phyloP scores from a whole-genome alignment of 2,329 filamentous ascomycete genomes.

The Scedosporium dehoogii region DNA sequence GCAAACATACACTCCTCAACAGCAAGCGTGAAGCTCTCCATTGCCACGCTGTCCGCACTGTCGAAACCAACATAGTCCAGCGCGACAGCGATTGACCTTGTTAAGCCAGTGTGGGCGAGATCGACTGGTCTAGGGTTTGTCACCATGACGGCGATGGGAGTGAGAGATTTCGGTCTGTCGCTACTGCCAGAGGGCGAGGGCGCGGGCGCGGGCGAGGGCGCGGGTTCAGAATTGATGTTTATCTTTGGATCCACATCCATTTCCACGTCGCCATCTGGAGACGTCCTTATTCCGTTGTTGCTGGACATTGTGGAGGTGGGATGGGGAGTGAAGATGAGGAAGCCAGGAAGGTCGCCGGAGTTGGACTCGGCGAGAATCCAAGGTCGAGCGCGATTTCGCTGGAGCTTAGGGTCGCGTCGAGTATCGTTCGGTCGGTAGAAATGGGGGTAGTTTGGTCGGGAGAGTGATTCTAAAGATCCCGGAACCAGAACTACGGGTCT shows the following conservation, averaged over 20 bases:
- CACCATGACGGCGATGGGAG: neutral
- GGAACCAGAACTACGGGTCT: too few species aligned
- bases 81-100: conserved; percentile 44
- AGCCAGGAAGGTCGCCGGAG: neutral
- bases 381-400: too few species aligned
- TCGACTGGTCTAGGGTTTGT: neutral
- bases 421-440: too few species aligned
- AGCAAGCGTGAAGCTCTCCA: conserved; percentile 46
- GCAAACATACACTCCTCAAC: conserved; percentile 45
- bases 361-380: too few species aligned
- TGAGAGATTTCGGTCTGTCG: neutral
- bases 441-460: too few species aligned
- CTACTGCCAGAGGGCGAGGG: neutral
- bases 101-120: conserved; percentile 30
- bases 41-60: conserved; percentile 40
- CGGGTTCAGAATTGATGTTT: neutral
- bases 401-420: too few species aligned
- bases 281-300: neutral
- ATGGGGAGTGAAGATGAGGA: neutral
- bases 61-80: conserved; percentile 50
- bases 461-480: too few species aligned
- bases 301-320: neutral
- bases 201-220: neutral
- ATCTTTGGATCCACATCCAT: neutral
- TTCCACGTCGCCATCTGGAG: neutral